These are phyloP conservation scores for Pseudogymnoascus sp. DNA, from an alignment of 2,329 filamentous ascomycete genomes.

Conservation along the genomic window DNA sequence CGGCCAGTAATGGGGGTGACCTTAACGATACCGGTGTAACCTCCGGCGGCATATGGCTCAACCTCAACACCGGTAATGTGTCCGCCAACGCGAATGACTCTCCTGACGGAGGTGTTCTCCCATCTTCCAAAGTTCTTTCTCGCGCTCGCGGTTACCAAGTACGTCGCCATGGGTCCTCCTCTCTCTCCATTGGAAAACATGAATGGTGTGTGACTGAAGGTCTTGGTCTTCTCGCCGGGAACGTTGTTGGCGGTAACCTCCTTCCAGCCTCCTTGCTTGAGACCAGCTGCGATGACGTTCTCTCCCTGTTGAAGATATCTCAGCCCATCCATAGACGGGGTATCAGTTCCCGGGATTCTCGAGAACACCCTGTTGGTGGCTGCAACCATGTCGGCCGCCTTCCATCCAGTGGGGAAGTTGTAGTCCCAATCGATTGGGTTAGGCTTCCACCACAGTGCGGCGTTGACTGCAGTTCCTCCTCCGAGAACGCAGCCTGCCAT, in stretches of 20 bases:
- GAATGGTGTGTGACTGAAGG: conserved; percentile 57
- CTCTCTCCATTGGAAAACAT: conserved; percentile 60
- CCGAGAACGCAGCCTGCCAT: conserved; percentile 67
- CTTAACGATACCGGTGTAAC: conserved; percentile 47
- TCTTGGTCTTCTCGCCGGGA: conserved; percentile 58
- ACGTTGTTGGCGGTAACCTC: conserved; percentile 32
- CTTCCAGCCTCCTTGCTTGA: conserved; percentile 50
- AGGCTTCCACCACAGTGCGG: conserved; percentile 60
- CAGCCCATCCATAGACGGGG: conserved; percentile 58
- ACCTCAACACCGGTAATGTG: conserved; percentile 62
- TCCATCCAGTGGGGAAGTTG: conserved; percentile 65
- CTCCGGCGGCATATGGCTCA: conserved; percentile 47
- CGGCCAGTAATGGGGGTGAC: conserved; percentile 34
- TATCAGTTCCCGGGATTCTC: conserved; percentile 62
- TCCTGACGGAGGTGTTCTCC: conserved; percentile 57
- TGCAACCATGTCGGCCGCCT: conserved; percentile 51
- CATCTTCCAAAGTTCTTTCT: conserved; percentile 60
- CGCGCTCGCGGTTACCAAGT: conserved; percentile 54
- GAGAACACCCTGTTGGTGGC: conserved; percentile 57
- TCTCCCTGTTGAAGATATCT: conserved; percentile 61
- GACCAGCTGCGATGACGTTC: conserved; percentile 47
- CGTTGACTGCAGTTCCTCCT: conserved; percentile 50
- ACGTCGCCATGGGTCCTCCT: conserved; percentile 63
- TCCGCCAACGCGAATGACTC: conserved; percentile 56
- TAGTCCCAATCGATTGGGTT: conserved; percentile 61